Evolutionary conservation across 345 rosid species (phyloP).

Genomic region (Linum tenue): DNA sequence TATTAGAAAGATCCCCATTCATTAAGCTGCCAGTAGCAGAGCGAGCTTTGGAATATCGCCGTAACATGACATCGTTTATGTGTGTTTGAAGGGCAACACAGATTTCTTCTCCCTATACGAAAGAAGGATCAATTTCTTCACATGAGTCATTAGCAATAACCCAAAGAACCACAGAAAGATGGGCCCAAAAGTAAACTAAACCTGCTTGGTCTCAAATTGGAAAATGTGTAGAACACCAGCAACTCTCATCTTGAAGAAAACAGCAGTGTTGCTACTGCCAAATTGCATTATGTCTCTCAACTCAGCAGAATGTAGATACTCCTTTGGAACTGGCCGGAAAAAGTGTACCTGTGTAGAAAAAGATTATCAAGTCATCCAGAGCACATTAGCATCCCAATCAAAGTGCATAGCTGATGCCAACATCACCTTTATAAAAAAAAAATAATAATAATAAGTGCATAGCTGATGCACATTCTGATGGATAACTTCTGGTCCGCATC

Average conservation of each 20-base stretch:
- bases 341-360: constrained; percentile 58
- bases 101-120: constrained; percentile 86
- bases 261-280: constrained; percentile 97
- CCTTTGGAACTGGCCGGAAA: constrained; percentile 96
- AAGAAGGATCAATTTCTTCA: constrained; percentile 5
- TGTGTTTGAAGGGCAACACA: constrained; percentile 99
- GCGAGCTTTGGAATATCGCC: constrained; percentile 94
- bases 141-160: background rate
- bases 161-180: background rate
- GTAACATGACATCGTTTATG: constrained; percentile 96
- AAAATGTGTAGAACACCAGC: constrained; percentile 97
- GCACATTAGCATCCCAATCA: background rate
- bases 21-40: constrained; percentile 47
- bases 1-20: constrained; percentile 63
- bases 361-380: background rate
- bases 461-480: no score
- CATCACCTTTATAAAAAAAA: no score
- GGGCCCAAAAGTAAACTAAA: constrained; percentile 8
- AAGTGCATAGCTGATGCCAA: no score
- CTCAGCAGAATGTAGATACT: constrained; percentile 91
- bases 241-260: constrained; percentile 96
- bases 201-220: constrained; percentile 99
- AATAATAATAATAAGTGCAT: no score
- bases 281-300: constrained; percentile 97
- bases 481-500: no score